These are phyloP conservation scores for barrel medic (Medicago truncatula) DNA, from an alignment of 306 rosid species.

Conservation along the genomic window DNA sequence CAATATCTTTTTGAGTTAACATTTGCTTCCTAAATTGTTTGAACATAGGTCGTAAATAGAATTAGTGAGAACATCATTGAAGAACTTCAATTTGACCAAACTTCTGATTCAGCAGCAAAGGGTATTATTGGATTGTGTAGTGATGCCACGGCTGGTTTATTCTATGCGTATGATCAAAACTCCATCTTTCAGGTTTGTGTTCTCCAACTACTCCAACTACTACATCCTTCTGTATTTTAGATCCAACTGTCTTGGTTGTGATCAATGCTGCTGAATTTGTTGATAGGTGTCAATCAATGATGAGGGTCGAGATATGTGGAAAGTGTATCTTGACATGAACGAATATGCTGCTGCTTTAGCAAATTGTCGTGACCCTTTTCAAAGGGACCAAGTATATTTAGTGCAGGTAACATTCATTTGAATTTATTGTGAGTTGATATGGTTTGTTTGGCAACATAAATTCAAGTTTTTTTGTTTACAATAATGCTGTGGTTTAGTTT, in stretches of 20 bases:
- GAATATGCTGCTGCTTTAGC: slow-evolving; percentile 92
- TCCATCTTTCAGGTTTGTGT: slow-evolving; percentile 89
- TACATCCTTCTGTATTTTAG: slow-evolving; percentile 35
- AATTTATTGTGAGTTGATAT: slow-evolving; percentile 15
- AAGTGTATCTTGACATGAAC: slow-evolving; percentile 94
- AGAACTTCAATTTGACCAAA: slow-evolving; percentile 95
- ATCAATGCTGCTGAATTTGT: slow-evolving; percentile 43
- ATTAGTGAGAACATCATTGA: slow-evolving; percentile 89
- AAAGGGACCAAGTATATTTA: slow-evolving; percentile 93
- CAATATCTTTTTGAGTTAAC: slow-evolving; percentile 20
- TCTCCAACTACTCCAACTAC: slow-evolving; percentile 36
- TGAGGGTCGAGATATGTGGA: slow-evolving; percentile 98
- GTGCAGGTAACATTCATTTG: slow-evolving; percentile 65
- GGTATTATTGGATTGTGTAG: slow-evolving; percentile 96
- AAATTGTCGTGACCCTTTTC: slow-evolving; percentile 89
- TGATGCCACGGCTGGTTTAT: slow-evolving; percentile 96
- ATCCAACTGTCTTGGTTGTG: slow-evolving; percentile 37
- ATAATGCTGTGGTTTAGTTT: slow-evolving; percentile 29
- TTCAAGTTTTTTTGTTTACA: slow-evolving; percentile 1
- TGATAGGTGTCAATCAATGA: slow-evolving; percentile 89
- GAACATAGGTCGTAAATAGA: slow-evolving; percentile 88
- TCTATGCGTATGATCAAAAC: slow-evolving; percentile 93
- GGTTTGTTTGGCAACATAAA: slow-evolving; percentile 22
- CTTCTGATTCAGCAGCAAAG: slow-evolving; percentile 79
- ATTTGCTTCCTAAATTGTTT: slow-evolving; percentile 41